Evolutionary conservation across 805 yeast species (phyloP).

Genomic region (Yarrowia sp.): DNA sequence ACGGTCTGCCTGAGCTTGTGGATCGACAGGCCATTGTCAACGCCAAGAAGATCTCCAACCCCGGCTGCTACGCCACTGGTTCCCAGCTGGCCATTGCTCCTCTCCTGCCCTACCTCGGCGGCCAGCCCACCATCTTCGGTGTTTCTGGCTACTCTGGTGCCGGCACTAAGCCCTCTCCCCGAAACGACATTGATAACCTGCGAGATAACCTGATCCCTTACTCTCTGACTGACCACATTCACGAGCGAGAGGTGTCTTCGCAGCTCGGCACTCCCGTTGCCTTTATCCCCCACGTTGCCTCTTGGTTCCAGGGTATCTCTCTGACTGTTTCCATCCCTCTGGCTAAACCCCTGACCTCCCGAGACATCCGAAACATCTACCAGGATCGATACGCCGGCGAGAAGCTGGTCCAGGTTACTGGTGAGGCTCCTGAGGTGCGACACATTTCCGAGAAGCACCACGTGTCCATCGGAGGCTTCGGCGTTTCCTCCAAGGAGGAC

Average conservation of each 20-base stretch:
- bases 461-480: slow-evolving; percentile 92
- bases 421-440: slow-evolving; percentile 89
- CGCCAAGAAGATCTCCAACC: slow-evolving; percentile 86
- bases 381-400: slow-evolving; percentile 87
- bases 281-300: slow-evolving; percentile 96
- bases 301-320: slow-evolving; percentile 98
- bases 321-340: slow-evolving; percentile 90
- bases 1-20: slow-evolving; percentile 88
- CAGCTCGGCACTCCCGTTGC: slow-evolving; percentile 78
- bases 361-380: slow-evolving; percentile 80
- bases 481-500: slow-evolving; percentile 80
- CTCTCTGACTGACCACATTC: slow-evolving; percentile 93
- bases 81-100: slow-evolving; percentile 94
- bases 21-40: slow-evolving; percentile 61
- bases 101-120: slow-evolving; percentile 51
- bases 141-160: slow-evolving; percentile 99
- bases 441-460: slow-evolving; percentile 95
- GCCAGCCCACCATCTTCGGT: slow-evolving; percentile 85
- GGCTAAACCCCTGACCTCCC: slow-evolving; percentile 57
- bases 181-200: slow-evolving; percentile 76
- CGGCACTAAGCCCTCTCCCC: slow-evolving; percentile 97
- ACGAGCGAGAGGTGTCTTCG: slow-evolving; percentile 85
- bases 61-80: slow-evolving; percentile 99
- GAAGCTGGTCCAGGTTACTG: slow-evolving; percentile 75
- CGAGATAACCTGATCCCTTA: slow-evolving; percentile 88